Evolutionary conservation across 129 eudicot species (phyloP).

Genomic region (Dittrichia graveolens): DNA sequence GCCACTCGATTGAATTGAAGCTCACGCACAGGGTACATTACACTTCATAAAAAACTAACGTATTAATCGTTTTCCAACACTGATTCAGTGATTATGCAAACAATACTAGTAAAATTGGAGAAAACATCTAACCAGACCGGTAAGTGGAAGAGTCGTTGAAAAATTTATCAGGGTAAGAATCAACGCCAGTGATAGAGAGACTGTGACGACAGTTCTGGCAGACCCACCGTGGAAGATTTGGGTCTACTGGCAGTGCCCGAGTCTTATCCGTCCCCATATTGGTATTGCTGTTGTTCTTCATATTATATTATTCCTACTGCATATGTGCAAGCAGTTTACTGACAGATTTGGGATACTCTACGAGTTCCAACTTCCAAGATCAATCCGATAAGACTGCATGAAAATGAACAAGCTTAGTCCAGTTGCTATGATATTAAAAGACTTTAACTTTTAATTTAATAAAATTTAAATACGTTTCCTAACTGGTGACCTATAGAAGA

Average conservation of each 20-base stretch:
- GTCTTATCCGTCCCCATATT: conserved; percentile 50
- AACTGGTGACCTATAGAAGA: too few species aligned
- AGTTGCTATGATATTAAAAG: too few species aligned
- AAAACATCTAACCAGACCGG: conserved; percentile 54
- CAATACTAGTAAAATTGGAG: too few species aligned
- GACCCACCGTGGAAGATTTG: conserved; percentile 79
- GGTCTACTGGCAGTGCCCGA: conserved; percentile 76
- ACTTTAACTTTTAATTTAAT: too few species aligned
- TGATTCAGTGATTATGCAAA: too few species aligned
- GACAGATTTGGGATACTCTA: background rate
- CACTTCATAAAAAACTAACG: background rate
- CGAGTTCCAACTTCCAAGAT: background rate
- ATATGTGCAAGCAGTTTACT: background rate
- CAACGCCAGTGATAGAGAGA: conserved; percentile 86
- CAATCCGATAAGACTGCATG: too few species aligned
- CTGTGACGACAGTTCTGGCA: conserved; percentile 95
- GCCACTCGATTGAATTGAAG: conserved; percentile 6
- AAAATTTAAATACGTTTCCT: too few species aligned
- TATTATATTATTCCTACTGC: conserved; percentile 15
- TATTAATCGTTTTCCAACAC: too few species aligned
- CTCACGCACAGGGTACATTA: conserved; percentile 11
- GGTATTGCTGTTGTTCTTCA: conserved; percentile 46
- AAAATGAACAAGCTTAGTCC: too few species aligned
- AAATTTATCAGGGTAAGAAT: conserved; percentile 69
- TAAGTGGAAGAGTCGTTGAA: conserved; percentile 43